A percentile compares a stretch with the other conserved stretches of the same genome.
Evolutionary conservation across 2,329 filamentous ascomycete genomes (phyloP).

Genomic region (Alternaria angustiovoidea): DNA sequence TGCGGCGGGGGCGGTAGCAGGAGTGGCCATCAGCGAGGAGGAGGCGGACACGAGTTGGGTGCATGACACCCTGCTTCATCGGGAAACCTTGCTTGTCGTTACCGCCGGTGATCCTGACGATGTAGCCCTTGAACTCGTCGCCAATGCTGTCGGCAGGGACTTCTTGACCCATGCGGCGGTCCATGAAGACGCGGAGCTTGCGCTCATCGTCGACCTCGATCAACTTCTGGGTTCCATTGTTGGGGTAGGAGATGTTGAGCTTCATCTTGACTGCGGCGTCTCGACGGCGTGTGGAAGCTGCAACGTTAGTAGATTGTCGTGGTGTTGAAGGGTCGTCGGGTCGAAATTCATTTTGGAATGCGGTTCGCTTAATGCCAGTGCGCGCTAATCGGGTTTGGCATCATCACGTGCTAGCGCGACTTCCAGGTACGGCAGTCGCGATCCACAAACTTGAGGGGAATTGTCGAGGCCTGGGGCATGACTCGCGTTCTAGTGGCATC

Average conservation of each 20-base stretch:
- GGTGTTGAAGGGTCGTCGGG: slow-evolving; percentile 21
- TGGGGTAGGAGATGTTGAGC: slow-evolving; percentile 86
- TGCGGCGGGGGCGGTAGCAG: slow-evolving; percentile 98
- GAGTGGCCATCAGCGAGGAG: slow-evolving; percentile 96
- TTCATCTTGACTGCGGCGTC: slow-evolving; percentile 68
- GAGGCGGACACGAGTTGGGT: slow-evolving; percentile 97
- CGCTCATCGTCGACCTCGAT: slow-evolving; percentile 99
- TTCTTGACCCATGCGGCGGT: slow-evolving; percentile 95
- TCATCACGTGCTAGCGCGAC: slow-evolving; percentile 20
- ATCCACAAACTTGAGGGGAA: not conserved
- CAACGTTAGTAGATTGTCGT: slow-evolving; percentile 49
- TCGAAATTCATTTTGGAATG: slow-evolving; percentile 16
- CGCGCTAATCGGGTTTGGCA: slow-evolving; percentile 17
- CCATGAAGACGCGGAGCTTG: slow-evolving; percentile 98
- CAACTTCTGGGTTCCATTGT: slow-evolving; percentile 99
- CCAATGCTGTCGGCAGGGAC: slow-evolving; percentile 93
- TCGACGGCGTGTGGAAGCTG: slow-evolving; percentile 43
- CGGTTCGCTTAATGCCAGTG: slow-evolving; percentile 9
- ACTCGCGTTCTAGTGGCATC: not conserved
- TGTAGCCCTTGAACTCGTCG: slow-evolving; percentile 99
- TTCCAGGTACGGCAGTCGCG: not conserved
- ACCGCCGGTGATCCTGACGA: slow-evolving; percentile 98
- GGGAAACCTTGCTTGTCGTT: slow-evolving; percentile 99
- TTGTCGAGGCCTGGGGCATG: not conserved
- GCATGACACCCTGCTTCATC: slow-evolving; percentile 99